phyloP scores from a whole-genome alignment of 306 rosid species.

The Lagenaria siceraria region DNA sequence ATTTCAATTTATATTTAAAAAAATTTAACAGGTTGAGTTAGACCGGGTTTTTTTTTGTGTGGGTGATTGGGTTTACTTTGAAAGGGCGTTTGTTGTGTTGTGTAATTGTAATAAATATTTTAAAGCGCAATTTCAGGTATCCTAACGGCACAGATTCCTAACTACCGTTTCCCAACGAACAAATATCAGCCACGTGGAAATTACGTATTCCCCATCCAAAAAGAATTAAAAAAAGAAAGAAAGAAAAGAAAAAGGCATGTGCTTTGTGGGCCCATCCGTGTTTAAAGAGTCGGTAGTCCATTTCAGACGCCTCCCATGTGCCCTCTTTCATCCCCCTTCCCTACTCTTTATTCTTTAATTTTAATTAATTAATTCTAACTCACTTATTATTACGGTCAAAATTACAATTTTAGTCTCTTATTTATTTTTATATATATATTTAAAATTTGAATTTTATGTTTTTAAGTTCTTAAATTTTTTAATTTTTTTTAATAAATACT shows the following conservation, averaged over 20 bases:
- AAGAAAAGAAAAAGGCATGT: neutral
- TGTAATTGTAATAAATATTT: neutral
- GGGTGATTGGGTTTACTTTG: too few species aligned
- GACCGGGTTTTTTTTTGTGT: too few species aligned
- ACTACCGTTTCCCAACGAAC: neutral
- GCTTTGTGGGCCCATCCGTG: neutral
- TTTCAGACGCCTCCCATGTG: conserved; percentile 7
- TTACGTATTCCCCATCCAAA: neutral
- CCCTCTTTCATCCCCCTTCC: neutral
- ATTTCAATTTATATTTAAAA: too few species aligned
- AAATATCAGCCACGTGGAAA: neutral
- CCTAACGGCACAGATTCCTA: neutral
- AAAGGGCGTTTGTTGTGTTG: neutral
- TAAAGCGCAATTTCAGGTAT: neutral
- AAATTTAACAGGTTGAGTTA: too few species aligned
- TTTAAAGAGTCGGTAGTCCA: neutral
- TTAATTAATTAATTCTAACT: too few species aligned
- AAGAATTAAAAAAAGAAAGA: neutral
- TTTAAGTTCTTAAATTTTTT: too few species aligned
- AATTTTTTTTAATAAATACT: too few species aligned
- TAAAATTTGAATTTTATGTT: too few species aligned
- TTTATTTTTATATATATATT: too few species aligned
- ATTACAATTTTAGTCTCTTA: too few species aligned
- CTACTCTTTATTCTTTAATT: neutral
- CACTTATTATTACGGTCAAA: too few species aligned